Conservation (phyloP, 2,329 filamentous ascomycete species). For the Cercospora berteroae region DNA sequence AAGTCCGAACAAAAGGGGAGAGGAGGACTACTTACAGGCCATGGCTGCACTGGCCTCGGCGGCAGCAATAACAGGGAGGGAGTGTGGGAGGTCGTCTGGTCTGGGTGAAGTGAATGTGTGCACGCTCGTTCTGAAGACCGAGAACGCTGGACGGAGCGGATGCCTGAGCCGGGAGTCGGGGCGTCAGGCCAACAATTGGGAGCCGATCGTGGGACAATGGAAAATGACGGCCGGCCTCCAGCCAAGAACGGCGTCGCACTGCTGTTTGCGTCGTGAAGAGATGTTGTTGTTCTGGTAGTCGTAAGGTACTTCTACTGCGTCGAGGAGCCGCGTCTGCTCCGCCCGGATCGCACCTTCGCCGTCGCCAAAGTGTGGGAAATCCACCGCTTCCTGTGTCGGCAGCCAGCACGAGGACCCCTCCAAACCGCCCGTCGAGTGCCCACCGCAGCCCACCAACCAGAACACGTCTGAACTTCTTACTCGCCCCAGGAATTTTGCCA, state of each 20-base stretch:
- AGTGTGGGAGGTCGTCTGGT: slow-evolving; percentile 16
- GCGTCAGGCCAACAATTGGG: neutral
- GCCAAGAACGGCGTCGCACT: neutral
- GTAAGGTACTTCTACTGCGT: neutral
- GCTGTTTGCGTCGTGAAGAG: neutral
- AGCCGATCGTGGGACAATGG: neutral
- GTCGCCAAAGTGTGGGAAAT: neutral
- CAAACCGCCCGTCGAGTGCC: neutral
- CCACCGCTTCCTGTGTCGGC: neutral
- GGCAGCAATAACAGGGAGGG: slow-evolving; percentile 18
- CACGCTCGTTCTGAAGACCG: slow-evolving; percentile 2
- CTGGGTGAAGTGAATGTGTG: slow-evolving; percentile 8
- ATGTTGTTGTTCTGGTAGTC: neutral
- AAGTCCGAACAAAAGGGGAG: slow-evolving; percentile 37
- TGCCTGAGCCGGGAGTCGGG: neutral
- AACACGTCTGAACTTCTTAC: slow-evolving; percentile 3
- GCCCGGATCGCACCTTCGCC: neutral
- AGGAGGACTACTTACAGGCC: slow-evolving; percentile 56
- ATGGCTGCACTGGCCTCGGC: slow-evolving; percentile 46
- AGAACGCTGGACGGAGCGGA: slow-evolving; percentile 3
- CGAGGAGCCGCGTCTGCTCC: neutral
- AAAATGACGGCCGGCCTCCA: neutral
- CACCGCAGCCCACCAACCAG: slow-evolving; percentile 5
- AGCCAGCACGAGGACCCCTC: neutral
- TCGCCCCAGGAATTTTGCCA: slow-evolving; percentile 5